Evolutionary conservation across 306 rosid genomes (phyloP).

Genomic region (Biancaea sappan): DNA sequence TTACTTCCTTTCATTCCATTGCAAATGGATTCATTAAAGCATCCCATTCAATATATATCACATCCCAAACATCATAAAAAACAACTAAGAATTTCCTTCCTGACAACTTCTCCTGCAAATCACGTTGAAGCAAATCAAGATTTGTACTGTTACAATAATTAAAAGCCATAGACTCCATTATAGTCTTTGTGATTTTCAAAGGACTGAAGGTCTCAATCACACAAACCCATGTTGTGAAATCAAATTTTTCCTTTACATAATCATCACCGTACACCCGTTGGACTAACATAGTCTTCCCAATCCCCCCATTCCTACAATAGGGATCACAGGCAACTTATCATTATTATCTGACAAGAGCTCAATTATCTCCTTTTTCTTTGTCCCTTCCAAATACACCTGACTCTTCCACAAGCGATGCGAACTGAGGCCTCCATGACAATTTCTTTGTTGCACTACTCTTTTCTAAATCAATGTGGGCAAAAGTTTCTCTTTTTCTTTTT

Average conservation of each 20-base stretch:
- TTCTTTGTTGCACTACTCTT: background rate
- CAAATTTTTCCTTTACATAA: background rate
- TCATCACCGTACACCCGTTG: background rate
- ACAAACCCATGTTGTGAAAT: background rate
- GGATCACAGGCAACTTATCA: background rate
- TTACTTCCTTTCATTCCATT: background rate
- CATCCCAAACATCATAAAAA: conserved; percentile 33
- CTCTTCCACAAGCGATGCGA: background rate
- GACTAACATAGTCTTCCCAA: background rate
- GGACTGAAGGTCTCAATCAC: background rate
- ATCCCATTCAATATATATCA: background rate
- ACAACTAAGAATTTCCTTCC: conserved; percentile 12
- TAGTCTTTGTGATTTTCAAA: background rate
- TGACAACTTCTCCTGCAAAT: background rate
- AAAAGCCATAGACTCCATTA: background rate
- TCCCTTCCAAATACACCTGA: background rate
- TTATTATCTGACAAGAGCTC: too few species aligned
- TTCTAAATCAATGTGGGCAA: background rate
- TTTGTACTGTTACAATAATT: background rate
- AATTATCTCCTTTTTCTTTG: background rate
- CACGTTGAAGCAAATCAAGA: background rate
- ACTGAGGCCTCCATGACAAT: background rate
- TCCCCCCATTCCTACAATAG: background rate
- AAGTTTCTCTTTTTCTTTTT: too few species aligned
- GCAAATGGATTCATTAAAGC: background rate